Conservation (phyloP, 2,329 filamentous ascomycete genomes). For the Boeremia exigua region DNA sequence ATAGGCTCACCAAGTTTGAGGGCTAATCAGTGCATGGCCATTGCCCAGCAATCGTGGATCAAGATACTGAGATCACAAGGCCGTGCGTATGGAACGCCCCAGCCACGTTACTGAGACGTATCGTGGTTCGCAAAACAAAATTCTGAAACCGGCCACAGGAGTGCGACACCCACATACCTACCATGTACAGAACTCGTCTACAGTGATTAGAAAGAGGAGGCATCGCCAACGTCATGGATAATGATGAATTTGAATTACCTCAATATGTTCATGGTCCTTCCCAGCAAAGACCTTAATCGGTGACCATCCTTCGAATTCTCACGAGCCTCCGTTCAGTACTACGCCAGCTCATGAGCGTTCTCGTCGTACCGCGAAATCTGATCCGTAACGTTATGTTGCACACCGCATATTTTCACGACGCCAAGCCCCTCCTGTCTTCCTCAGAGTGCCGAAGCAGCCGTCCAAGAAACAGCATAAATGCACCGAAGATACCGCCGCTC, state of each 20-base stretch:
- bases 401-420: constrained; percentile 4
- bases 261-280: background rate
- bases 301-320: too few relatives aligned
- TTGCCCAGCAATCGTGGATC: background rate
- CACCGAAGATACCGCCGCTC: background rate
- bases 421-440: constrained; percentile 10
- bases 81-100: constrained; percentile 11
- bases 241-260: too few relatives aligned
- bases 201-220: background rate
- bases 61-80: constrained; percentile 6
- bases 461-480: constrained; percentile 3
- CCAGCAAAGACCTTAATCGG: background rate
- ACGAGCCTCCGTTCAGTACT: too few relatives aligned
- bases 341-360: background rate
- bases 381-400: background rate
- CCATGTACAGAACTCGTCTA: background rate
- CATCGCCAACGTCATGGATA: background rate
- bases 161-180: background rate
- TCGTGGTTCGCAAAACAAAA: constrained; percentile 14
- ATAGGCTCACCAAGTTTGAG: constrained; percentile 22
- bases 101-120: constrained; percentile 23
- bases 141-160: constrained; percentile 23
- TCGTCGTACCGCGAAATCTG: background rate
- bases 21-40: constrained; percentile 13
- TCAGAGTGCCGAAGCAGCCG: constrained; percentile 4